Percentiles rank a stretch among this genome's conserved stretches.
Evolutionary conservation across 1,284 basidiomycete species (phyloP).

Genomic region (Moniliella sp.): DNA sequence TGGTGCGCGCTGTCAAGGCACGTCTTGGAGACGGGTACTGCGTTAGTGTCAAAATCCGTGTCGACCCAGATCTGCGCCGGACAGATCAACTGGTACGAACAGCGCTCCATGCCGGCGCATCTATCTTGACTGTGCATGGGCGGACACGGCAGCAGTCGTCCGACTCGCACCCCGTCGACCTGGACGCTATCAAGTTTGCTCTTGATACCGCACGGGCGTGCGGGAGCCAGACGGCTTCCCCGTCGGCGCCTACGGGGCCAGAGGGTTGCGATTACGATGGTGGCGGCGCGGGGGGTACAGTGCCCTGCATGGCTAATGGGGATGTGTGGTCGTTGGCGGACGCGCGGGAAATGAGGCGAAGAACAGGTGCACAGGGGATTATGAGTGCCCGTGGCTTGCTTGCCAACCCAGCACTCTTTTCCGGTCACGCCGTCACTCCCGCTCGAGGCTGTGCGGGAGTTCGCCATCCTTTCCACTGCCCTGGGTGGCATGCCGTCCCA

Average conservation of each 20-base stretch:
- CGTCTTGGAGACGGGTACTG: conserved; percentile 40
- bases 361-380: conserved; percentile 40
- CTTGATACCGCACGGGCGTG: conserved; percentile 36
- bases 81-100: conserved; percentile 40
- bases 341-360: conserved; percentile 36
- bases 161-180: conserved; percentile 39
- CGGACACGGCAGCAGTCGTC: conserved; percentile 41
- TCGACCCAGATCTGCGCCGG: conserved; percentile 39
- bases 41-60: conserved; percentile 44
- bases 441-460: conserved; percentile 37
- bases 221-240: conserved; percentile 8
- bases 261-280: conserved; percentile 9
- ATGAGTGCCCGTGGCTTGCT: conserved; percentile 45
- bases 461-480: conserved; percentile 37
- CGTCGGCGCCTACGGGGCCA: conserved; percentile 5
- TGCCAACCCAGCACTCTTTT: conserved; percentile 44
- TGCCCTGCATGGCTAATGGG: conserved; percentile 43
- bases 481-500: conserved; percentile 25
- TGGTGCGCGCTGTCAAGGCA: conserved; percentile 40
- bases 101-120: conserved; percentile 37
- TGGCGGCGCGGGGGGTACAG: conserved; percentile 34
- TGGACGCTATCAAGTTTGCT: conserved; percentile 40
- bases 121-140: conserved; percentile 42
- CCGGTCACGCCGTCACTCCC: conserved; percentile 40
- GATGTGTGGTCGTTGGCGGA: conserved; percentile 41